Evolutionary conservation across 2,329 filamentous ascomycete genomes (phyloP).

Genomic region (Monilinia laxa): DNA sequence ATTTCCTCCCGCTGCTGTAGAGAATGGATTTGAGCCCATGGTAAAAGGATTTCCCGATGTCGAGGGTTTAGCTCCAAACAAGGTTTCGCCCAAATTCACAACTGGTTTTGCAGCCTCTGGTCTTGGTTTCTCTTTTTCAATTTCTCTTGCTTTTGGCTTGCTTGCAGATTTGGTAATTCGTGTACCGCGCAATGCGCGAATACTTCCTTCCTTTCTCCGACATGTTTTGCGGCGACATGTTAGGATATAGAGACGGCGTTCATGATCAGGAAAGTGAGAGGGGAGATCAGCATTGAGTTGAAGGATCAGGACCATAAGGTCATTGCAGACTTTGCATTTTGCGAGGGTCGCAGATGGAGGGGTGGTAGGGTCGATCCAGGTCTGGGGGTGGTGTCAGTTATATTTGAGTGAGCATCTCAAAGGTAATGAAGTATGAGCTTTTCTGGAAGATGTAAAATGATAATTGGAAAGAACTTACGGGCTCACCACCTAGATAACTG

Average conservation of each 20-base stretch:
- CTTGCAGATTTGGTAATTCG: conserved; percentile 44
- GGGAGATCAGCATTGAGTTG: conserved; percentile 91
- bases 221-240: conserved; percentile 76
- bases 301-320: conserved; percentile 78
- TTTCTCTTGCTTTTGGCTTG: conserved; percentile 10
- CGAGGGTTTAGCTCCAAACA: conserved; percentile 64
- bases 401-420: background rate
- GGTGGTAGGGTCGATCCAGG: conserved; percentile 74
- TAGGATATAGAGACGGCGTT: conserved; percentile 85
- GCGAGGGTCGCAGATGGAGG: conserved; percentile 75
- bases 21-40: conserved; percentile 57
- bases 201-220: conserved; percentile 76
- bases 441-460: background rate
- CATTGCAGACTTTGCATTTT: conserved; percentile 84
- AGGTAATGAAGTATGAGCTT: too few relatives aligned
- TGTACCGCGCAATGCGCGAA: conserved; percentile 72
- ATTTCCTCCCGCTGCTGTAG: conserved; percentile 54
- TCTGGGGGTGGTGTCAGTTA: conserved; percentile 48
- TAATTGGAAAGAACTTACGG: conserved; percentile 57
- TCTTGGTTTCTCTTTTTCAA: conserved; percentile 35
- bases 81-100: conserved; percentile 59
- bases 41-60: conserved; percentile 58
- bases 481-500: conserved; percentile 82
- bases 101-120: conserved; percentile 33
- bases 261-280: conserved; percentile 80